Evolutionary conservation across 2,329 filamentous ascomycete genomes (phyloP), one percentile per base, ranked within the genome.

Genomic region (Pseudogymnoascus verrucosus): DNA sequence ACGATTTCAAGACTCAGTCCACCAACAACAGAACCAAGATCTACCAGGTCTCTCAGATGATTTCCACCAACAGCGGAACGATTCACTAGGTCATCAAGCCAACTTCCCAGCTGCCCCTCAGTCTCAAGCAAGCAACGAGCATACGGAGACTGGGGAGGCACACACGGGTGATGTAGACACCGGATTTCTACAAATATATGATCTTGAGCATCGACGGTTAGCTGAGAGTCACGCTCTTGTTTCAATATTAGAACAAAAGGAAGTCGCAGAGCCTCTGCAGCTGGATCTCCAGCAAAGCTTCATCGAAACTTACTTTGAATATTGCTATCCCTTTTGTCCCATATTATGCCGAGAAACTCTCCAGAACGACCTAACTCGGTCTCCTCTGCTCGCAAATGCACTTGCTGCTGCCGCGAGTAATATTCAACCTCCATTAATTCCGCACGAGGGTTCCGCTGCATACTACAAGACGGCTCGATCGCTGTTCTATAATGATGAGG

Each of bases 241-340:
- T 74, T 5, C 70, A 71, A 6, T 67, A 67, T 3, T 68, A 68
- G 8, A 63, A 67, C 12, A 63, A 64, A 12, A 60, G 65, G 2
- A 67, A 5, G 6, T 26, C 12, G 8, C 70, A 0, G 68, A 68
- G 60, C 62, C 65, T 0, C 68, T 66, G 6, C 68, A 69, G 28
- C 68, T 68, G 26, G 73, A 73, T 5, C 69, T 78, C 0, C 74
- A 75, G 47, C 73, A 78, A 54, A 77, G 73, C 28, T 79, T 78
- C 63, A 71, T 72, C 3, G 77, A 78, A 36, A 78, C 77, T 0
- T 79, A 79, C 34, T 75, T 72, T 31, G 74, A 78, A 60, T 78
- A 77, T 63, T 77, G 75, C 61, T 77, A 78, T 44, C 64, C 76
- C 1, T 78, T 76, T 76, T 78, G 76, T 64, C 77, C 77, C 1